Base-by-base conservation (phyloP, 1,284 basidiomycete genomes). In the Austroboletus niveus region DNA sequence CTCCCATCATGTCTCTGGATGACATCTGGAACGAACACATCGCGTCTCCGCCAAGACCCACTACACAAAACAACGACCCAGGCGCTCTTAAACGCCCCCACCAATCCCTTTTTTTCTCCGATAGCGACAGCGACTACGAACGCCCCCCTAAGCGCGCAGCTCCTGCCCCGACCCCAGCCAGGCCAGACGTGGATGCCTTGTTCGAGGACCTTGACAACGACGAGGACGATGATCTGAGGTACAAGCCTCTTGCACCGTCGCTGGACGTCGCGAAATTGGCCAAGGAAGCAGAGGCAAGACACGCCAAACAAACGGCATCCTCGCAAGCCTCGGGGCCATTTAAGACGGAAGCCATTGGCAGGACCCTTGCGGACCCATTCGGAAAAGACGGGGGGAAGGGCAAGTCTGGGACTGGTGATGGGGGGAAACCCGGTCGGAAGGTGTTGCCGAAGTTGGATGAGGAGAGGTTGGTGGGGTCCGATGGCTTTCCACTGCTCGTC, bases 401-500 rank as follows among this genome's bases (percentile, higher is more conserved):
- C 64, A 53, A 74, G 65, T 41, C 42, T n/a, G 69, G 55, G n/a
- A n/a, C n/a, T n/a, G n/a, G n/a, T 7, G 68, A 65, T 24, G 67
- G 57, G 46, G 71, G 66, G 45, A 72, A 69, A 58, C 79, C 77
- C 60, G 75, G 78, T 59, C 76, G 77, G 61, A 77, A 77, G 57
- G 78, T 75, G 42, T 63, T 81, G 9, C 72, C 80, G 15, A 84
- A 80, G 63, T 65, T 95, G 51, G 87, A 94, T 65, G 87, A 89
- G 57, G 81, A 80, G 56, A 77, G 80, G 49, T 66, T 98, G 49
- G 70, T 94, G 8, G 83, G 85, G 4, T 71, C 79, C 2, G 75
- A 79, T 43, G 94, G 94, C 0, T 85, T 98, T 57, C 89, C 89
- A 1, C 78, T 81, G 42, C 76, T 98, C 29, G 78, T 92, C 42